A percentile compares a stretch with the other conserved stretches of the same genome.
phyloP scores from a whole-genome alignment of 1,284 basidiomycete species.

The Ceratobasidium papillatum region DNA sequence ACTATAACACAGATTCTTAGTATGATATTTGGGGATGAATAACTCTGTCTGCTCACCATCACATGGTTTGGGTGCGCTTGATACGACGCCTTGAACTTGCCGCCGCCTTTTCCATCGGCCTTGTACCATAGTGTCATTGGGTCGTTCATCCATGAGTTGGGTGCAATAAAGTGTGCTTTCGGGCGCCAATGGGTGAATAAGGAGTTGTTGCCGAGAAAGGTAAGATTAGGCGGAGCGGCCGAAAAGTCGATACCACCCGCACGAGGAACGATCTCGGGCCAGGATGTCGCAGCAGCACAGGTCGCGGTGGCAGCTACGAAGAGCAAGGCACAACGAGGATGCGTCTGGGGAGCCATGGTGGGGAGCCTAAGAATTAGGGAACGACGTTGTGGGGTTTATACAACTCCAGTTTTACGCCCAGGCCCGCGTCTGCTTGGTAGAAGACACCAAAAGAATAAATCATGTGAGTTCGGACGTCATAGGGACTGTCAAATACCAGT shows the following conservation, averaged over 20 bases:
- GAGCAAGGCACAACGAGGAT: slow-evolving; percentile 27
- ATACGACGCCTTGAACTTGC: slow-evolving; percentile 40
- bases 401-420: not conserved
- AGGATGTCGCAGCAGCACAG: not conserved
- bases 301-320: slow-evolving; percentile 15
- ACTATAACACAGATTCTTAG: not conserved
- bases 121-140: slow-evolving; percentile 35
- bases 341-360: slow-evolving; percentile 14
- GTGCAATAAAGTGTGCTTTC: slow-evolving; percentile 34
- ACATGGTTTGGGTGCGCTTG: slow-evolving; percentile 35
- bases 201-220: slow-evolving; percentile 28
- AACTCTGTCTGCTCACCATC: slow-evolving; percentile 1
- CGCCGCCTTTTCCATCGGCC: slow-evolving; percentile 22
- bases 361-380: not conserved
- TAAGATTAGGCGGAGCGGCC: slow-evolving; percentile 21
- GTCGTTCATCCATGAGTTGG: slow-evolving; percentile 39
- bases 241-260: slow-evolving; percentile 32
- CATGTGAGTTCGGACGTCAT: slow-evolving; percentile 10
- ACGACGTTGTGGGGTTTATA: not conserved
- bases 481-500: not conserved
- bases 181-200: slow-evolving; percentile 34
- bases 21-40: not conserved
- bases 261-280: slow-evolving; percentile 31
- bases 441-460: not conserved
- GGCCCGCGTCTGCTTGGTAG: not conserved